Base-by-base conservation (phyloP, 192 early-diverging fungal species). In the Gigaspora rosea region DNA sequence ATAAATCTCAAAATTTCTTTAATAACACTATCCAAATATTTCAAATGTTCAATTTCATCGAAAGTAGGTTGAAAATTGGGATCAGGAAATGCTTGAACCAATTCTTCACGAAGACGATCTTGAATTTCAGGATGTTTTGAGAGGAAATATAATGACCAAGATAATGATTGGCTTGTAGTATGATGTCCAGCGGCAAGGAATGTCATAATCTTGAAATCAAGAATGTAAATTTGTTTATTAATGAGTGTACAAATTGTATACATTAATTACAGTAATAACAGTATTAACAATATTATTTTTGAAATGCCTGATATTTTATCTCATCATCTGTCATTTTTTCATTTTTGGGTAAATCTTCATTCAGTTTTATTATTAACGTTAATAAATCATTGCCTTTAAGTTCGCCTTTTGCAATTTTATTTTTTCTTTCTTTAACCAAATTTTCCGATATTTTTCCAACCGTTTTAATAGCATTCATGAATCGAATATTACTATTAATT, bases 101-200 rank as follows among this genome's bases (percentile, higher is more conserved):
- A 65, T 81, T 90, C 89, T 49, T 83, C 73, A 18, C 86, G 78
- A 1, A 90, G 79, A 2, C 70, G 75, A 10, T 77, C 80, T 46
- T 90, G 88, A 9, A 84, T 56, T 1, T 81, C 72, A 10, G 68
- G 86, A 48, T 89, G 18, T 27, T 80, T 75, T 35, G 89, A 84
- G 41, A 90, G 78, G 36, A 85, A 68, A 71, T 84, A 77, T 47
- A 90, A 80, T 67, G 82, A 79, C 88, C 89, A 90, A 10, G 79
- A 80, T 10, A 85, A 66, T 0, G 85, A 73, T 9, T 82, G 78
- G 46, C 82, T 82, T 0, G 89, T 88, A 1, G 89, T 90, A 78
- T 89, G 88, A 68, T 90, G 89, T 16, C 89, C 89, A 13, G 89
- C 89, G 11, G 47, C 20, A 36, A 69, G 20, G 11, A 69, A 69